Percentiles rank a stretch among this genome's conserved stretches.
phyloP scores from a whole-genome alignment of 306 rosid genomes.

The Albizia julibrissin region DNA sequence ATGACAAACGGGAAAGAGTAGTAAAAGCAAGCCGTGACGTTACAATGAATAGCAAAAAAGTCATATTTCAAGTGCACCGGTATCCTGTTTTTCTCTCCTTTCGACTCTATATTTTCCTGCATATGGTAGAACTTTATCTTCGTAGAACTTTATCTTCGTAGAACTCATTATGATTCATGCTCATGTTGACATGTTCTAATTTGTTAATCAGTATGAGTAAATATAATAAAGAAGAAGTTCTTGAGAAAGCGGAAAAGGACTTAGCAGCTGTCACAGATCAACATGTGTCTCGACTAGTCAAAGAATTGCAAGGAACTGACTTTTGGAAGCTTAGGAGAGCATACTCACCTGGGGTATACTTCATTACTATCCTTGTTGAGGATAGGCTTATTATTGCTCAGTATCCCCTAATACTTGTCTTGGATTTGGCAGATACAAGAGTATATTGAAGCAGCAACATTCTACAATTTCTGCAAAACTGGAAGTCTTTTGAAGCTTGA shows the following conservation, averaged over 20 bases:
- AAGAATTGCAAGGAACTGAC: constrained; percentile 86
- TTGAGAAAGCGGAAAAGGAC: constrained; percentile 91
- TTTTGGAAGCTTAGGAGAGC: constrained; percentile 99
- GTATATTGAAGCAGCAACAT: constrained; percentile 92
- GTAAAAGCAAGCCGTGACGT: constrained; percentile 95
- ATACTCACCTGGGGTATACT: constrained; percentile 90
- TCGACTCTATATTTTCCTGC: background rate
- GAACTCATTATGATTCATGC: constrained; percentile 14
- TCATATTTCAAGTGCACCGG: constrained; percentile 99
- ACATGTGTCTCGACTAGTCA: constrained; percentile 60
- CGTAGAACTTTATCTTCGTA: constrained; percentile 18
- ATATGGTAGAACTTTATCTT: background rate
- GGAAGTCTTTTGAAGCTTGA: constrained; percentile 88
- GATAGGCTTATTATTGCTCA: constrained; percentile 1
- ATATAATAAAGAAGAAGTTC: constrained; percentile 74
- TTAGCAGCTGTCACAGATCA: constrained; percentile 69
- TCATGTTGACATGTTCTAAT: constrained; percentile 13
- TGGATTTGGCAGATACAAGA: constrained; percentile 77
- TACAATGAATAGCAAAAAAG: constrained; percentile 95
- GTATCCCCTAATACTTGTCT: constrained; percentile 28
- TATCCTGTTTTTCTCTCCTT: constrained; percentile 28
- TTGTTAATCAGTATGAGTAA: constrained; percentile 69
- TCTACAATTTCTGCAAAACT: constrained; percentile 81
- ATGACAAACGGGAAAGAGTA: constrained; percentile 90
- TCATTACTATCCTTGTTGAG: constrained; percentile 31